These are phyloP conservation scores for Lolium perenne DNA, from an alignment of 176 grass and related monocot genomes.

Conservation along the genomic window DNA sequence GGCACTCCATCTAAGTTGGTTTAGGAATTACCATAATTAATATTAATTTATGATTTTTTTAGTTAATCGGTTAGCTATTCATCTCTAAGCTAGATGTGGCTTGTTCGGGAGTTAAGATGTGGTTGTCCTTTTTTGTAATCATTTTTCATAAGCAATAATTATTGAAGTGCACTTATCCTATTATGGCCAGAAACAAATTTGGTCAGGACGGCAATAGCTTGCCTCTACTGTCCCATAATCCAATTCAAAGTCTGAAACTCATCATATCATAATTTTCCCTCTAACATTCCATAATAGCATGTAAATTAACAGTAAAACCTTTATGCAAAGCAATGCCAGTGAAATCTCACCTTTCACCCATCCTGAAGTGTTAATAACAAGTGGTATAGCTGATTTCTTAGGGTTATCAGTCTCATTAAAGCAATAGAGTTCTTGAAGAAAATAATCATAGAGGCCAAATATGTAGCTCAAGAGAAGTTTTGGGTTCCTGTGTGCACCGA, in stretches of 20 bases:
- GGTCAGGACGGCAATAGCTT: not conserved
- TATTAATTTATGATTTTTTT: not conserved
- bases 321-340: conserved; percentile 18
- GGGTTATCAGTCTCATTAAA: conserved; percentile 35
- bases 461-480: conserved; percentile 62
- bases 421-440: conserved; percentile 52
- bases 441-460: conserved; percentile 70
- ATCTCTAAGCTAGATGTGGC: not conserved
- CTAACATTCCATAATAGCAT: not conserved
- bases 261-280: not conserved
- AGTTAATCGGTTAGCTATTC: not conserved
- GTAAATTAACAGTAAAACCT: not conserved
- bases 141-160: not conserved
- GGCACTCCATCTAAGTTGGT: not conserved
- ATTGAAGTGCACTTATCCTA: not conserved
- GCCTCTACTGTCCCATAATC: not conserved
- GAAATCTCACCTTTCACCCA: conserved; percentile 76
- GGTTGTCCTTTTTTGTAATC: not conserved
- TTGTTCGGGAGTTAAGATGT: not conserved
- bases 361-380: conserved; percentile 89
- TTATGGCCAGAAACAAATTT: not conserved
- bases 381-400: conserved; percentile 51
- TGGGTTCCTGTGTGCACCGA: conserved; percentile 57
- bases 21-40: not conserved
- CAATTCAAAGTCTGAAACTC: not conserved